A percentile compares a stretch with the other conserved stretches of the same genome.
Conservation (phyloP, 2,329 filamentous ascomycete genomes). For the Ophiostoma novo-ulmi region DNA sequence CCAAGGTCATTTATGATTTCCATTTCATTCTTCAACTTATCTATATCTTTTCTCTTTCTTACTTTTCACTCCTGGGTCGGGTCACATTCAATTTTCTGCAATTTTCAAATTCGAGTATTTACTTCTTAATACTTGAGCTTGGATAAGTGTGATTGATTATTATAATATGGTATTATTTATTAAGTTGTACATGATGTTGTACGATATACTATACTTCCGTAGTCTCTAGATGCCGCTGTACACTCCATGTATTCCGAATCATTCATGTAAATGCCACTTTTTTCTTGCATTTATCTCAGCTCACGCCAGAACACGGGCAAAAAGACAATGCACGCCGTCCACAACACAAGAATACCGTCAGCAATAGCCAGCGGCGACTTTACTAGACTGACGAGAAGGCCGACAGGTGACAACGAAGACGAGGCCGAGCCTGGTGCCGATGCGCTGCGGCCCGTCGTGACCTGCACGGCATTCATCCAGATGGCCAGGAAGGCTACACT, state of each 20-base stretch:
- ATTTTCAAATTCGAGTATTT: background rate
- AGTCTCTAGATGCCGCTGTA: too few relatives aligned
- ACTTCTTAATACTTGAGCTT: too few relatives aligned
- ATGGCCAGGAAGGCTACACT: slow-evolving; percentile 82
- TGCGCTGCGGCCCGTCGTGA: slow-evolving; percentile 34
- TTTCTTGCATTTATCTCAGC: slow-evolving; percentile 18
- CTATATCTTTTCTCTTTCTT: background rate
- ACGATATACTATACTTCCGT: background rate
- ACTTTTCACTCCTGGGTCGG: background rate
- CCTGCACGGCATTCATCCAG: slow-evolving; percentile 52
- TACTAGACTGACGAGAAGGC: slow-evolving; percentile 62
- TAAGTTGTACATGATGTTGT: slow-evolving; percentile 4
- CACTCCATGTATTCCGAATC: background rate
- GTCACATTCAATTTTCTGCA: background rate
- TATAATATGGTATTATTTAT: slow-evolving; percentile 11
- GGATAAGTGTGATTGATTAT: background rate
- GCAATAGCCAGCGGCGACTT: slow-evolving; percentile 61
- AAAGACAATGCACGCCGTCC: slow-evolving; percentile 76
- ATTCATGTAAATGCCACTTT: background rate
- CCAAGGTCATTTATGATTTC: background rate
- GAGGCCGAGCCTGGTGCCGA: too few relatives aligned
- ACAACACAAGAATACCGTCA: slow-evolving; percentile 65
- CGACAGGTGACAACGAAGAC: slow-evolving; percentile 10
- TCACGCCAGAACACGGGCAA: slow-evolving; percentile 65
- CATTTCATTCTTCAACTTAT: background rate